Evolutionary conservation across 345 rosid species (phyloP), one percentile per base, ranked within the genome.

Genomic region (Sonneratia alba): DNA sequence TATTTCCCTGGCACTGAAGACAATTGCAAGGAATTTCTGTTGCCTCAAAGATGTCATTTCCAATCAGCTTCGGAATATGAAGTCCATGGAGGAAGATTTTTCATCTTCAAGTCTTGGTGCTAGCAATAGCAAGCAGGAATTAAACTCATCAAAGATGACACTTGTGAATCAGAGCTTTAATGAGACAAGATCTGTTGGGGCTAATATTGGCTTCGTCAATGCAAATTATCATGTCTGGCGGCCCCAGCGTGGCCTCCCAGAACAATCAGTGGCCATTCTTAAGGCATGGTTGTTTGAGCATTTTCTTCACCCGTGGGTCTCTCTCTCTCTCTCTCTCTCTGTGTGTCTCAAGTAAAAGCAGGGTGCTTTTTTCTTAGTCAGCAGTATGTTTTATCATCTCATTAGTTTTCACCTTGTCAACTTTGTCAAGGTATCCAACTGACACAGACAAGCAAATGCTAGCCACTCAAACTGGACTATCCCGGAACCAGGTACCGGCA

Each of bases 191-290:
- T 79, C 72, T 53, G 11, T 68, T 22, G 84, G 80, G 73, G 78
- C 49, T 70, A 79, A 76, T 70, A 72, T 64, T 78, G 78, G 83
- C 37, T 79, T 71, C 77, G 82, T 72, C 70, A 88, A 85, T 66
- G 80, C 85, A 72, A 86, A 84, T 48, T 85, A 82, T 68, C 83
- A 83, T 27, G 75, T 81, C 48, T 88, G 89, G 90, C 81, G 91
- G 76, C 87, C 91, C 78, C 91, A 86, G 65, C 67, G 93, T 70
- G 91, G 91, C 45, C 89, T 86, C 43, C 89, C 93, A 3, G 93
- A 86, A 72, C 87, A 85, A 14, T 67, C 93, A 0, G 89, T 86
- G 18, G 83, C 87, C 1, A 69, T 86, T 75, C 91, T 86, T 14
- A 78, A 84, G 73, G 86, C 87, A 49, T 88, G 93, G 91, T 75